These are phyloP conservation scores for Bolboschoenus planiculmis DNA, from an alignment of 176 grass and related monocot genomes.

Conservation along the genomic window DNA sequence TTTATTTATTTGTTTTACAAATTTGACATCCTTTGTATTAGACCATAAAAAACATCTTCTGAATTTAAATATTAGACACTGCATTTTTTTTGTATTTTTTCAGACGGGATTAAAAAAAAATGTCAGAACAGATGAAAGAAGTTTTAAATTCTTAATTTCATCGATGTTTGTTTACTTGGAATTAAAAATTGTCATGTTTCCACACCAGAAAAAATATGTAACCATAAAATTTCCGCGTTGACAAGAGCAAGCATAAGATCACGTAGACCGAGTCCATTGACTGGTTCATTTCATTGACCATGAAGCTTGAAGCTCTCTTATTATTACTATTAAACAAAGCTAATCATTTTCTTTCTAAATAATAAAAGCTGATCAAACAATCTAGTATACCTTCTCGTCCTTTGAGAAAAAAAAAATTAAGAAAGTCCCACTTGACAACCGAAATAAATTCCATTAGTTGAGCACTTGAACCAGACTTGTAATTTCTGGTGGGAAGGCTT, in stretches of 20 bases:
- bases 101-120: background rate
- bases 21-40: too few species aligned
- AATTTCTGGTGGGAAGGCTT: background rate
- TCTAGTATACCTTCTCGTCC: background rate
- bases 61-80: too few species aligned
- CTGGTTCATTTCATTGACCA: background rate
- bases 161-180: background rate
- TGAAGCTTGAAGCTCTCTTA: background rate
- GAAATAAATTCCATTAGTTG: conserved; percentile 10
- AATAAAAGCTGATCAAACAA: background rate
- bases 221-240: too few species aligned
- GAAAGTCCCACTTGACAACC: background rate
- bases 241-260: background rate
- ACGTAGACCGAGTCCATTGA: background rate
- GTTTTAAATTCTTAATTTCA: background rate
- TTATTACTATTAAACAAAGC: background rate
- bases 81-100: background rate
- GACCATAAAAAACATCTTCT: too few species aligned
- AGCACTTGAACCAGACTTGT: background rate
- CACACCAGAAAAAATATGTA: too few species aligned
- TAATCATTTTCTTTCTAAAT: background rate
- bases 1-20: too few species aligned
- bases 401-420: background rate
- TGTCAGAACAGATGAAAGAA: too few species aligned
- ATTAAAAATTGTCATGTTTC: background rate